phyloP scores from a whole-genome alignment of 2,329 filamentous ascomycete genomes.

The Oidium heveae region DNA sequence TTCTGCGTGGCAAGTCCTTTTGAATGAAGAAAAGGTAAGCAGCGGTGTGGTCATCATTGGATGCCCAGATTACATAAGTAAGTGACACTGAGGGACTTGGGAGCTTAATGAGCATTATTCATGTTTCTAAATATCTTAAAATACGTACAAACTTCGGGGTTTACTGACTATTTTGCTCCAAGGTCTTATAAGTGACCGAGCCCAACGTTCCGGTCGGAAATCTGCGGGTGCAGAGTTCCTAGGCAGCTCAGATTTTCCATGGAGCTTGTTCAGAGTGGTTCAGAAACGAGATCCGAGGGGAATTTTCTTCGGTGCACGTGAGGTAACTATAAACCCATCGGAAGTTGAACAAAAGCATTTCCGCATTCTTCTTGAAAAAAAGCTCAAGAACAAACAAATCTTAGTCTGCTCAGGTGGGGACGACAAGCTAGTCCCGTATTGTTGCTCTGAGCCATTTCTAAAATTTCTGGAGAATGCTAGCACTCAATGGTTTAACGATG shows the following conservation, averaged over 20 bases:
- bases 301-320: slow-evolving; percentile 33
- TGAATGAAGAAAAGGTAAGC: slow-evolving; percentile 55
- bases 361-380: slow-evolving; percentile 20
- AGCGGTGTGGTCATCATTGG: slow-evolving; percentile 63
- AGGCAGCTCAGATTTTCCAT: slow-evolving; percentile 55
- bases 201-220: slow-evolving; percentile 38
- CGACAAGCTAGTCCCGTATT: slow-evolving; percentile 51
- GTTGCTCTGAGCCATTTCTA: slow-evolving; percentile 32
- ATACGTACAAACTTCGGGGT: background rate
- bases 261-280: slow-evolving; percentile 35
- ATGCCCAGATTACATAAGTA: slow-evolving; percentile 64
- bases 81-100: slow-evolving; percentile 8
- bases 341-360: slow-evolving; percentile 20
- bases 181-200: slow-evolving; percentile 53
- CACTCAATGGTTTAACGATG: slow-evolving; percentile 25
- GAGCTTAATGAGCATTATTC: background rate
- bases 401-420: slow-evolving; percentile 37
- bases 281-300: slow-evolving; percentile 48
- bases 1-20: slow-evolving; percentile 58
- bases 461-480: slow-evolving; percentile 31
- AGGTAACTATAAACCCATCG: slow-evolving; percentile 12
- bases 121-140: background rate
- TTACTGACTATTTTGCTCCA: background rate
- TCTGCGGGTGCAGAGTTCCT: slow-evolving; percentile 40
- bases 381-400: slow-evolving; percentile 34